A percentile compares a stretch with the other conserved stretches of the same genome.
phyloP scores from a whole-genome alignment of 2,329 filamentous ascomycete species.

The Venturiaceae sp. region DNA sequence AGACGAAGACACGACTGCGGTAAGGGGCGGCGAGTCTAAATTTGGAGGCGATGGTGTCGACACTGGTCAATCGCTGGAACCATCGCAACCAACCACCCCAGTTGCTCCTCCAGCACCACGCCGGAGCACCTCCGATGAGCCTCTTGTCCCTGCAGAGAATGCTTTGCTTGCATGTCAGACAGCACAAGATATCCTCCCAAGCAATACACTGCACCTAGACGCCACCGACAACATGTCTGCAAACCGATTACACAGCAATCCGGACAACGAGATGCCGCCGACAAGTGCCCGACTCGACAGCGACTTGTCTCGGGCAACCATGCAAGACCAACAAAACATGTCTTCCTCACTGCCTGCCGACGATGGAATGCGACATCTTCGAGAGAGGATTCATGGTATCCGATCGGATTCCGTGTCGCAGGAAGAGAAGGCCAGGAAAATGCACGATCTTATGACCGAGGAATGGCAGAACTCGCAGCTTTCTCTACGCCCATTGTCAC shows the following conservation, averaged over 20 bases:
- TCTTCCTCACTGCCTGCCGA: slow-evolving; percentile 32
- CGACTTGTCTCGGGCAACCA: not conserved
- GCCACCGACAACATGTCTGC: not conserved
- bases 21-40: not conserved
- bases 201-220: not conserved
- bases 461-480: slow-evolving; percentile 25
- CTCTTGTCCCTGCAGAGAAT: not conserved
- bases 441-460: slow-evolving; percentile 40
- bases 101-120: not conserved
- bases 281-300: not conserved
- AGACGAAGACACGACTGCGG: not conserved
- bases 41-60: not conserved
- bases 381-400: slow-evolving; percentile 38
- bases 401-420: slow-evolving; percentile 29
- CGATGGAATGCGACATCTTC: slow-evolving; percentile 38
- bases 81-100: not conserved
- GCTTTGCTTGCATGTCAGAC: not conserved
- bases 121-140: slow-evolving; percentile 11
- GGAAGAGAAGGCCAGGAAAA: slow-evolving; percentile 38
- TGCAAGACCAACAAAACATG: not conserved
- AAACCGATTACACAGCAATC: not conserved
- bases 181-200: not conserved
- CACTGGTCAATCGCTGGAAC: not conserved
- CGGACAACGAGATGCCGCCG: not conserved
- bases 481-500: not conserved